Conservation (phyloP, 257 asterid genomes). For the Solanum sparsipilum region DNA sequence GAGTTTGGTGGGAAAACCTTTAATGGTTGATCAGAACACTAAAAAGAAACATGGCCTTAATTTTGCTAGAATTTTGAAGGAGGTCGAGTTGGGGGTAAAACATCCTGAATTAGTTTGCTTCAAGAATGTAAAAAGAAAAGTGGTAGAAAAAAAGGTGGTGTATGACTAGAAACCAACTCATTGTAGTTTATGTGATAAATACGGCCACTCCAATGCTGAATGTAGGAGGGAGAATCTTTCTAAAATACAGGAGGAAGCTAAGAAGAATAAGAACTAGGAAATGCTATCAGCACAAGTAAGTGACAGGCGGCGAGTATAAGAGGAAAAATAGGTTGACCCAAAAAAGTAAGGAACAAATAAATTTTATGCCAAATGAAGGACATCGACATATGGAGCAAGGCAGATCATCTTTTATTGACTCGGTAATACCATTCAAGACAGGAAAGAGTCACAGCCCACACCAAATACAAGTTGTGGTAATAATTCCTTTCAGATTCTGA, state of each 20-base stretch:
- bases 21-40: neutral
- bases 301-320: neutral
- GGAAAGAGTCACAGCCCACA: neutral
- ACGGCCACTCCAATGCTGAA: neutral
- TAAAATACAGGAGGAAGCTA: neutral
- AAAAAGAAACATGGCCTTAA: neutral
- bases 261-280: neutral
- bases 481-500: too few species aligned
- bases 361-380: neutral
- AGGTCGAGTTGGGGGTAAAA: neutral
- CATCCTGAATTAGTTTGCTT: neutral
- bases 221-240: neutral
- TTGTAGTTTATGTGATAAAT: neutral
- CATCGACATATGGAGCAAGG: neutral
- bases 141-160: neutral
- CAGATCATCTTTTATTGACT: neutral
- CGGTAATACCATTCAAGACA: neutral
- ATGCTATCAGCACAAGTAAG: neutral
- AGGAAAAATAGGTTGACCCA: neutral
- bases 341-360: too few species aligned
- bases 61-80: neutral
- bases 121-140: neutral
- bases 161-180: neutral
- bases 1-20: neutral
- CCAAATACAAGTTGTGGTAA: neutral